Evolutionary conservation across 306 rosid species (phyloP).

Genomic region (Malus fusca): DNA sequence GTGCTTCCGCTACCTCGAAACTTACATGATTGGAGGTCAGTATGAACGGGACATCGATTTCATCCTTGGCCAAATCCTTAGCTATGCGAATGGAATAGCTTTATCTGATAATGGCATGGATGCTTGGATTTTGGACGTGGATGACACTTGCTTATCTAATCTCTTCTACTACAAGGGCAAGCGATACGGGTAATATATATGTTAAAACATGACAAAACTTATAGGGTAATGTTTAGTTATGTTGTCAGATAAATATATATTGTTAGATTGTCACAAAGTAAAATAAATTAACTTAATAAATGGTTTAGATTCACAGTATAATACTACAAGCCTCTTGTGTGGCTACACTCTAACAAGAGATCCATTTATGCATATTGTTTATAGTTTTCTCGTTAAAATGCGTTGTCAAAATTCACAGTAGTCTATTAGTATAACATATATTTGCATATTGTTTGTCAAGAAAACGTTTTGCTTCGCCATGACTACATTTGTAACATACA

Average conservation of each 20-base stretch:
- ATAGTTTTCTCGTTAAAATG: not conserved
- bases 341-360: not conserved
- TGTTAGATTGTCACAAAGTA: too few species aligned
- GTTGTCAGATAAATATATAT: not conserved
- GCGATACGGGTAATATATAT: conserved; percentile 47
- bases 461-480: not conserved
- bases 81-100: conserved; percentile 21
- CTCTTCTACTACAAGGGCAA: conserved; percentile 36
- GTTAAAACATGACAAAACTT: not conserved
- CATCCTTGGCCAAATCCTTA: conserved; percentile 24
- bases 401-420: not conserved
- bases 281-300: too few species aligned
- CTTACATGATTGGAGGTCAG: conserved; percentile 59
- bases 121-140: conserved; percentile 73
- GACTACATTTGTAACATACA: not conserved
- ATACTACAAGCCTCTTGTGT: not conserved
- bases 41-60: conserved; percentile 40
- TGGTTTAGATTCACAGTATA: too few species aligned
- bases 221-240: not conserved
- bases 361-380: not conserved
- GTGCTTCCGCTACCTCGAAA: conserved; percentile 30
- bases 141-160: conserved; percentile 81
- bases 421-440: not conserved
- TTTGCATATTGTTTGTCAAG: not conserved
- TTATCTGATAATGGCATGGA: conserved; percentile 34